Evolutionary conservation across 495 filamentous ascomycete species (phyloP).

Genomic region (Penicillium daleae): DNA sequence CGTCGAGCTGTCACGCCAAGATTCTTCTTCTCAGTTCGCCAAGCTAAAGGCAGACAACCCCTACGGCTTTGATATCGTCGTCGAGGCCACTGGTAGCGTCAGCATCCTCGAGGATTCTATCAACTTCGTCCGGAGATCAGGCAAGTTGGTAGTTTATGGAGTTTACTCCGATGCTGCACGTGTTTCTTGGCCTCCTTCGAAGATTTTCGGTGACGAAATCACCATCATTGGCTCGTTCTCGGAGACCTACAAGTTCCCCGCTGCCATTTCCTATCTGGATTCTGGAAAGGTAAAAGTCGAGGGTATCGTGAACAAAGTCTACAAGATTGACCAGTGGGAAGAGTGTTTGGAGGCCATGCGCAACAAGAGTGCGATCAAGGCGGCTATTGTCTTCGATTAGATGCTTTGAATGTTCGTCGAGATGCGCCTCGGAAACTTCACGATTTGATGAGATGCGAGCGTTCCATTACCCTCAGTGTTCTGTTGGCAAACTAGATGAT

Average conservation of each 20-base stretch:
- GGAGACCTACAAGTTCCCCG: constrained; percentile 74
- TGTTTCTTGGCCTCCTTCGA: constrained; percentile 67
- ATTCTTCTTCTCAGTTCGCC: constrained; percentile 59
- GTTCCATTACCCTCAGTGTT: neutral
- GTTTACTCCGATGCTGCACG: constrained; percentile 64
- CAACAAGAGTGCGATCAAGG: constrained; percentile 74
- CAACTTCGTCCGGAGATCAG: constrained; percentile 68
- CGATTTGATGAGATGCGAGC: constrained; percentile 6
- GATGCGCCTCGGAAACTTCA: neutral
- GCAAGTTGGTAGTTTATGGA: constrained; percentile 70
- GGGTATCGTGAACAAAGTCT: constrained; percentile 57
- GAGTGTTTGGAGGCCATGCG: constrained; percentile 48
- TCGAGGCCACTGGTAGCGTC: constrained; percentile 64
- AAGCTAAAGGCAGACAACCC: constrained; percentile 67
- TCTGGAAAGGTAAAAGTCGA: constrained; percentile 64
- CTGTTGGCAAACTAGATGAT: constrained; percentile 5
- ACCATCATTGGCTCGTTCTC: constrained; percentile 72
- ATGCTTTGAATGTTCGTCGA: neutral
- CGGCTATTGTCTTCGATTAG: constrained; percentile 69
- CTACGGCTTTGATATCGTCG: constrained; percentile 73
- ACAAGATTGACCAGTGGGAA: constrained; percentile 52
- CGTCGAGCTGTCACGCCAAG: constrained; percentile 60
- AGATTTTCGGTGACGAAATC: constrained; percentile 69
- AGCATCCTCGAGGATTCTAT: constrained; percentile 72
- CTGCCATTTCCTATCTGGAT: constrained; percentile 71